phyloP scores from a whole-genome alignment of 495 filamentous ascomycete genomes.

The Aspergillus sclerotiicarbonarius region DNA sequence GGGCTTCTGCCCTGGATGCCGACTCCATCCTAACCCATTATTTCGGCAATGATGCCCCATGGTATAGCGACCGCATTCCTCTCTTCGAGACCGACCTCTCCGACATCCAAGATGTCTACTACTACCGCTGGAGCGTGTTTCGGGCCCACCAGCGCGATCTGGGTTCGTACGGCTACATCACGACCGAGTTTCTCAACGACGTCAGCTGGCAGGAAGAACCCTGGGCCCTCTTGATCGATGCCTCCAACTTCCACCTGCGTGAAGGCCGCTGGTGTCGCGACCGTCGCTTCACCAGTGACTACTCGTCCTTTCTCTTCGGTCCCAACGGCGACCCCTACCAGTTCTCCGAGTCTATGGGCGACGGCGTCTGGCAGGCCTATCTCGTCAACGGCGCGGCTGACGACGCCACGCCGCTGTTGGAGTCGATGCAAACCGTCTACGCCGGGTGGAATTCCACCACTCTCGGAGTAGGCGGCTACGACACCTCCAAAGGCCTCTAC shows the following conservation, averaged over 20 bases:
- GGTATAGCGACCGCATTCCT: conserved; percentile 22
- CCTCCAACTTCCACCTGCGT: conserved; percentile 28
- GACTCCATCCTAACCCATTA: conserved; percentile 10
- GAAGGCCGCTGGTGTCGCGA: conserved; percentile 34
- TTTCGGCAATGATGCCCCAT: conserved; percentile 21
- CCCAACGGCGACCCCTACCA: conserved; percentile 20
- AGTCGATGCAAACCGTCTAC: conserved; percentile 23
- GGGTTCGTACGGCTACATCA: conserved; percentile 26
- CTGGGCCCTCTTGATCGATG: conserved; percentile 25
- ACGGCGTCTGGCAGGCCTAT: conserved; percentile 29
- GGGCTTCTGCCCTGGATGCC: conserved; percentile 7
- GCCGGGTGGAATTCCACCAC: conserved; percentile 22
- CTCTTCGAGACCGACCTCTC: conserved; percentile 18
- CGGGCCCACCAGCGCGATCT: conserved; percentile 33
- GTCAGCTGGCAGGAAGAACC: conserved; percentile 26
- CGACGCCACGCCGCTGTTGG: conserved; percentile 18
- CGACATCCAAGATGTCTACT: conserved; percentile 31
- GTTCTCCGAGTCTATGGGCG: conserved; percentile 27
- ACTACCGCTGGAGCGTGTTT: conserved; percentile 33
- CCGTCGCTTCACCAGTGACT: conserved; percentile 30
- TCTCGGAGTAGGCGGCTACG: conserved; percentile 21
- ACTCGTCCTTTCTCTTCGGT: conserved; percentile 23
- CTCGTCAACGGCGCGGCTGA: conserved; percentile 27
- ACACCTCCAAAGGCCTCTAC: conserved; percentile 22
- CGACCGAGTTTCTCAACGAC: conserved; percentile 32